Evolutionary conservation across 495 filamentous ascomycete genomes (phyloP), one percentile per base, ranked within the genome.

Genomic region (Aspergillus heteromorphus): DNA sequence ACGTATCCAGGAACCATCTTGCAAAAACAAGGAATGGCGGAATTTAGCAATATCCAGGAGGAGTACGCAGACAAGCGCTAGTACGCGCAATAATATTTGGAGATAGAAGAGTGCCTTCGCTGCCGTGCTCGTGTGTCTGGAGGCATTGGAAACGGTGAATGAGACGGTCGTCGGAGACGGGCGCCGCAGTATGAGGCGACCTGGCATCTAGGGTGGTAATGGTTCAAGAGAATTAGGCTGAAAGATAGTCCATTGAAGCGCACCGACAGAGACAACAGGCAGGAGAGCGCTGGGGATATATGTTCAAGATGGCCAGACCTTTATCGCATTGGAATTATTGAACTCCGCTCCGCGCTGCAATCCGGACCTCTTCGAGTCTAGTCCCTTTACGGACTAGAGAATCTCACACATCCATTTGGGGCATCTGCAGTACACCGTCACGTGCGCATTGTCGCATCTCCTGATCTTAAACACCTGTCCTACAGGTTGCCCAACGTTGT

Each of bases 141-240:
- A 79, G 53, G 79, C 79, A 61, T 89, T 92, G 53, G 89, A 91
- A 47, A 93, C 86, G 45, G 87, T 90, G 75, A 88, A 95, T 61
- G 87, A 86, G 59, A 84, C 83, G n/a, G 90, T 92, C 19, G 89
- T 91, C 38, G 89, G 86, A 31, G 90, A 92, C 43, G 90, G 89
- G 47, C 86, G 86, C 61, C 82, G 81, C 48, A 81, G 80, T 55
- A 76, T 80, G 38, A 95, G 84, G 54, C 69, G 79, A 29, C 72
- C 69, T 21, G 72, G 77, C 66, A 76, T 74, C 48, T 40, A 30
- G 31, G 21, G 29, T n/a, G 25, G n/a, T 1, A 2, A 3, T 14
- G 1, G 42, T 16, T 27, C 13, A 25, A 16, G 21, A 29, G 14
- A 14, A 42, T 41, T 17, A 16, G 13, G 14, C 21, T 6, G 10